Evolutionary conservation across 2,329 filamentous ascomycete species (phyloP), one percentile per base, ranked within the genome.

Genomic region (Aspergillus niger): DNA sequence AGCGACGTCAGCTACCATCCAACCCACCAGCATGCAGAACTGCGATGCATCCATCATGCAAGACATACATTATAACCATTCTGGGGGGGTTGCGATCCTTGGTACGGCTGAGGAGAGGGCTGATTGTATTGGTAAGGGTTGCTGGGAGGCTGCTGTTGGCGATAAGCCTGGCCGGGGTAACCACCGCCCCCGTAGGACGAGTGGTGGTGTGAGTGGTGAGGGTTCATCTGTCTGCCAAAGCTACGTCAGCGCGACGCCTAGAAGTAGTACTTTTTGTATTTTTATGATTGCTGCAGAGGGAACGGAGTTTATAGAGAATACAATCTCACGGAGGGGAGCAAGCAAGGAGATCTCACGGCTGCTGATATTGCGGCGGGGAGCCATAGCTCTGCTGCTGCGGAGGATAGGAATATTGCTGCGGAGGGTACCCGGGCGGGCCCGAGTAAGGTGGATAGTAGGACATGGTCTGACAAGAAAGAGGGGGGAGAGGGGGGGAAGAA

Each of bases 391-490:
- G 70, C 58, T 69, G 70, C 58, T 69, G 70, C 58, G 67, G 71
- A 62, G 71, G 69, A 63, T 71, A 69, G 62, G 55, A 49, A 57
- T 63, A 65, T 26, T 65, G 59, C 65, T 73, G 76, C 57, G 82
- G 85, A 81, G 83, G 81, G 68, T 85, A 84, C 64, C 82, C 82
- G 70, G 81, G 80, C 65, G 83, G 80, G 57, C 82, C 82, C 72
- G 81, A 78, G 70, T 87, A 86, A 51, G 82, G 82, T 65, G 85
- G 85, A 73, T 87, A 89, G 70, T 85, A 86, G 66, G 87, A 88
- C 87, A 89, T 89, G 59, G 10, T 67, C 68, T 61, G 52, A 54
- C 13, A 51, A 39, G 51, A 41, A 44, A 52, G 59, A 60, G 58
- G 50, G 43, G 57, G 60, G 53, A 8, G 28, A 53, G 58, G 62